phyloP scores from a whole-genome alignment of 78 protist species.

The Protostelium mycophagum region DNA sequence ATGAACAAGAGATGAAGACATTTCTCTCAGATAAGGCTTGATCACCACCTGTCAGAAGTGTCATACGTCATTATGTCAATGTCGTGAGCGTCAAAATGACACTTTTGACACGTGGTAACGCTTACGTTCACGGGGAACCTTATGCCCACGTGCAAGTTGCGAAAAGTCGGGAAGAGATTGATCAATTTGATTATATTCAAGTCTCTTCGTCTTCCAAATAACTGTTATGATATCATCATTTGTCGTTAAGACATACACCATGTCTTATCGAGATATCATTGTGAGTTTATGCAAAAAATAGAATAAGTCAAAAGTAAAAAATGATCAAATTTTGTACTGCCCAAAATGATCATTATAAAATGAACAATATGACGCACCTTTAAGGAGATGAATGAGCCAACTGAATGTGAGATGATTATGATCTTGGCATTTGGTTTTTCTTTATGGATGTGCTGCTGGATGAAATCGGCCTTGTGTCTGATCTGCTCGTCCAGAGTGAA shows the following conservation, averaged over 20 bases:
- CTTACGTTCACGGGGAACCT: neutral
- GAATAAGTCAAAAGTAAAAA: too few relatives aligned
- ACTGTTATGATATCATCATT: too few relatives aligned
- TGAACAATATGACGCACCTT: constrained; percentile 1
- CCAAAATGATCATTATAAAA: neutral
- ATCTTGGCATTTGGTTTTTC: constrained; percentile 11
- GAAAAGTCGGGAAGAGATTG: constrained; percentile 51
- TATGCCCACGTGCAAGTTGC: constrained; percentile 36
- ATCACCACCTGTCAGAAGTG: neutral
- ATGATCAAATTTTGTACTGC: neutral
- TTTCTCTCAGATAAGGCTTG: neutral
- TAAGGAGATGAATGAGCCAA: constrained; percentile 33
- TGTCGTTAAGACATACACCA: too few relatives aligned
- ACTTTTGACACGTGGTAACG: neutral
- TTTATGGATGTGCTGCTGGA: constrained; percentile 9
- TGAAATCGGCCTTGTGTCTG: constrained; percentile 25
- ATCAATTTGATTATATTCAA: neutral
- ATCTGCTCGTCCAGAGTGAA: constrained; percentile 44
- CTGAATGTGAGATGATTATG: constrained; percentile 46
- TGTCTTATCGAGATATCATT: too few relatives aligned
- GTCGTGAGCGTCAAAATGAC: neutral
- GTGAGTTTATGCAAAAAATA: too few relatives aligned
- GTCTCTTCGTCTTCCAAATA: constrained; percentile 7
- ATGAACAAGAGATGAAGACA: neutral
- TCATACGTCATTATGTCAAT: too few relatives aligned